Conservation (phyloP, 345 rosid species). For the Linum usitatissimum region DNA sequence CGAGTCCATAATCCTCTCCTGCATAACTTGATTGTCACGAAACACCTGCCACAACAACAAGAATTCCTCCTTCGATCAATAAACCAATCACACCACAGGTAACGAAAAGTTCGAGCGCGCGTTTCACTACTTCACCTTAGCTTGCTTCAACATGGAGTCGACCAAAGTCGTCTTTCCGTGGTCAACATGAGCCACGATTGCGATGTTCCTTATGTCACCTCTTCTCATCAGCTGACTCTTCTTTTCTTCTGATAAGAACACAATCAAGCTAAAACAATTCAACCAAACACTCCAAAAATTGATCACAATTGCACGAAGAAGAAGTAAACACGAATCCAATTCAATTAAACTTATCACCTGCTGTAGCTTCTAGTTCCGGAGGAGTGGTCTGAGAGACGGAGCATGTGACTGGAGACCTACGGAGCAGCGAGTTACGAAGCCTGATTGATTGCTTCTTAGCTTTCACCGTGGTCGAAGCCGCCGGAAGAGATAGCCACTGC, state of each 20-base stretch:
- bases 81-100: neutral
- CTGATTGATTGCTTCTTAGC: slow-evolving; percentile 26
- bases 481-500: slow-evolving; percentile 31
- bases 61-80: neutral
- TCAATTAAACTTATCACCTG: slow-evolving; percentile 30
- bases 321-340: neutral
- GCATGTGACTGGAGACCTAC: slow-evolving; percentile 40
- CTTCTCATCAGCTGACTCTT: slow-evolving; percentile 69
- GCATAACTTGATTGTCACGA: slow-evolving; percentile 84
- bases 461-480: slow-evolving; percentile 23
- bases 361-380: slow-evolving; percentile 22
- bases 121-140: slow-evolving; percentile 43
- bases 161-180: slow-evolving; percentile 97
- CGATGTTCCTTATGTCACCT: slow-evolving; percentile 73
- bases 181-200: slow-evolving; percentile 95
- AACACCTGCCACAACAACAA: slow-evolving; percentile 43
- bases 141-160: slow-evolving; percentile 90
- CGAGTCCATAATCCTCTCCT: slow-evolving; percentile 95
- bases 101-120: neutral
- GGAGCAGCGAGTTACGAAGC: slow-evolving; percentile 23
- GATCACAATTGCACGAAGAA: neutral
- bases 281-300: neutral
- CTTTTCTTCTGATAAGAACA: slow-evolving; percentile 31
- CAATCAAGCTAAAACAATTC: slow-evolving; percentile 10
- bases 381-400: slow-evolving; percentile 46